phyloP scores from a whole-genome alignment of 1,139 yeast species.

The Candida gigantensis region DNA sequence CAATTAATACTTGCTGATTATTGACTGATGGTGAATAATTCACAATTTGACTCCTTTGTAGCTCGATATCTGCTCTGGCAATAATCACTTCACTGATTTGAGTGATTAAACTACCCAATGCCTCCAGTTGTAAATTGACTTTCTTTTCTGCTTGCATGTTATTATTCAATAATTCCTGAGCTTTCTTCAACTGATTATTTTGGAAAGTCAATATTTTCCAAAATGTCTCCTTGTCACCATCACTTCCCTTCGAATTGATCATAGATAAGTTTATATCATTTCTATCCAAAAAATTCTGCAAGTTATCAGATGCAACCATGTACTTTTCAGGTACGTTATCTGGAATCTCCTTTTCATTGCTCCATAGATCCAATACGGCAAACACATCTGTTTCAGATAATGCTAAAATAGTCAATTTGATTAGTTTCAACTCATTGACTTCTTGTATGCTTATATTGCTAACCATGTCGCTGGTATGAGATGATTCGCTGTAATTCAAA shows the following conservation, averaged over 20 bases:
- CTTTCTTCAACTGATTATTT: slow-evolving; percentile 36
- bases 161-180: slow-evolving; percentile 35
- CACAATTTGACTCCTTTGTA: slow-evolving; percentile 44
- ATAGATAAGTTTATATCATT: slow-evolving; percentile 24
- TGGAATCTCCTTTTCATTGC: slow-evolving; percentile 20
- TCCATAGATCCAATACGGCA: slow-evolving; percentile 28
- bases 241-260: slow-evolving; percentile 11
- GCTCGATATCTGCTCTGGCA: slow-evolving; percentile 54
- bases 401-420: slow-evolving; percentile 26
- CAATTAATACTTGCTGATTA: slow-evolving; percentile 29
- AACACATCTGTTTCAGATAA: slow-evolving; percentile 19
- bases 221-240: slow-evolving; percentile 18
- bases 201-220: slow-evolving; percentile 47
- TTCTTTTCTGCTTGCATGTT: slow-evolving; percentile 19
- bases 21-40: slow-evolving; percentile 30
- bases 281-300: slow-evolving; percentile 45
- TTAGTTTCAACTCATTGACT: slow-evolving; percentile 26
- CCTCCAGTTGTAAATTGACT: slow-evolving; percentile 21
- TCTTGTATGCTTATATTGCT: slow-evolving; percentile 26
- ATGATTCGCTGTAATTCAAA: slow-evolving; percentile 23
- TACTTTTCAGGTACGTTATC: slow-evolving; percentile 32
- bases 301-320: slow-evolving; percentile 44
- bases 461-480: slow-evolving; percentile 25
- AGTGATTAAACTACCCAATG: slow-evolving; percentile 38
- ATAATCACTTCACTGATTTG: slow-evolving; percentile 46